These are phyloP conservation scores for Trametes coccinea DNA, from an alignment of 768 basidiomycete genomes.

Conservation along the genomic window DNA sequence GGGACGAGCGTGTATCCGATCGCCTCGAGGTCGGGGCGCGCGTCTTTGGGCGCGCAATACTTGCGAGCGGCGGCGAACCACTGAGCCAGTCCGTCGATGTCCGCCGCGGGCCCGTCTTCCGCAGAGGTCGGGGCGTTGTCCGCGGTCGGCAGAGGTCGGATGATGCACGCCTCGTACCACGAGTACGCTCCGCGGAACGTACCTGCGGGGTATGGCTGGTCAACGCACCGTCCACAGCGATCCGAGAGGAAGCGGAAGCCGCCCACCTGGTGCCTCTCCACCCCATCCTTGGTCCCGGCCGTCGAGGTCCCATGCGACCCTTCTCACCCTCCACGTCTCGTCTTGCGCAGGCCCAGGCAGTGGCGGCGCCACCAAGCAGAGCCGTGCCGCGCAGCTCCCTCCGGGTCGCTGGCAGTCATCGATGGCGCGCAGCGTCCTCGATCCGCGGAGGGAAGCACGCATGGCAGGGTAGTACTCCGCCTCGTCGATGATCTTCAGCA, in stretches of 20 bases:
- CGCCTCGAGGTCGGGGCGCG: neutral
- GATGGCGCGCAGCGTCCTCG: neutral
- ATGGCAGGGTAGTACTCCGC: conserved; percentile 9
- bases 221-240: neutral
- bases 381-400: conserved; percentile 2
- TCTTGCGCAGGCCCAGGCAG: neutral
- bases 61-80: neutral
- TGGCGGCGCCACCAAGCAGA: neutral
- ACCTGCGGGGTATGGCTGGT: neutral
- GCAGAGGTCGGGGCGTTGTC: neutral
- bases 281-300: conserved; percentile 17
- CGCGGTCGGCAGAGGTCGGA: neutral
- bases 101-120: too few species aligned
- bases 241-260: neutral
- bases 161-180: conserved; percentile 12
- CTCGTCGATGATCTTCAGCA: conserved; percentile 4
- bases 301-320: conserved; percentile 4
- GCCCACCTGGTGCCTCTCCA: conserved; percentile 1
- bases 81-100: neutral
- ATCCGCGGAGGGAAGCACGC: neutral
- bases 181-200: conserved; percentile 5
- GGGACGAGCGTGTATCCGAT: conserved; percentile 1
- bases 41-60: neutral
- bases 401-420: neutral
- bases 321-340: neutral